phyloP scores from a whole-genome alignment of 352 stramenopile genomes.

The Phytophthora foliorum region DNA sequence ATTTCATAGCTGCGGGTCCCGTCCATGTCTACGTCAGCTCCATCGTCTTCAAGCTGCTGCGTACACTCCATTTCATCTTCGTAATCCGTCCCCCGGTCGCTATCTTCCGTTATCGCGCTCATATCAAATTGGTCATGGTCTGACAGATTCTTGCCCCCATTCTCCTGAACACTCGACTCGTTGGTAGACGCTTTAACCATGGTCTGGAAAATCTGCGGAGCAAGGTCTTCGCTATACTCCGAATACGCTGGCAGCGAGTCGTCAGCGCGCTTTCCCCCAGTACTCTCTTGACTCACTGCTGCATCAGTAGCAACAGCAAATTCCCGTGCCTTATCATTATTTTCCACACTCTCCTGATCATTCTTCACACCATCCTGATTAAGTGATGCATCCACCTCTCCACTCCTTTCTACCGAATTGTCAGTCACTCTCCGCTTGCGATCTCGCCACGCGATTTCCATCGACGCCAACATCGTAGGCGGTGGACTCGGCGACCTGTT shows the following conservation, averaged over 20 bases:
- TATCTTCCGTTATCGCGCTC: conserved; percentile 24
- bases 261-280: conserved; percentile 1
- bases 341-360: not conserved
- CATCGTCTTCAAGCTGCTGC: conserved; percentile 57
- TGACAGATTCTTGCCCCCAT: not conserved
- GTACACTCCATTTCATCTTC: conserved; percentile 52
- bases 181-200: conserved; percentile 9
- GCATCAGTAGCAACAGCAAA: not conserved
- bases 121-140: conserved; percentile 15
- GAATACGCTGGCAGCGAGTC: conserved; percentile 22
- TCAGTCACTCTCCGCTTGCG: conserved; percentile 24
- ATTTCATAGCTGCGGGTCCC: conserved; percentile 20
- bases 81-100: conserved; percentile 29
- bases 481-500: conserved; percentile 22
- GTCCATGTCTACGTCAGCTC: conserved; percentile 12
- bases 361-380: conserved; percentile 1
- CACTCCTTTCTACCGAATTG: not conserved
- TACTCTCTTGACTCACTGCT: conserved; percentile 1
- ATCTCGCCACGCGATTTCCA: conserved; percentile 38
- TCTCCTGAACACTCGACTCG: conserved; percentile 2
- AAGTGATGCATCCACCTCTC: not conserved
- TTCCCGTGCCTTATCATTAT: not conserved
- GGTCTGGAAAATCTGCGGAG: conserved; percentile 24
- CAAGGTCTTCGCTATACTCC: conserved; percentile 49
- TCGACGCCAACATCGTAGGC: conserved; percentile 29